Percentiles rank a stretch among this genome's conserved stretches.
phyloP scores from a whole-genome alignment of 768 basidiomycete species.

The Imleria badia region DNA sequence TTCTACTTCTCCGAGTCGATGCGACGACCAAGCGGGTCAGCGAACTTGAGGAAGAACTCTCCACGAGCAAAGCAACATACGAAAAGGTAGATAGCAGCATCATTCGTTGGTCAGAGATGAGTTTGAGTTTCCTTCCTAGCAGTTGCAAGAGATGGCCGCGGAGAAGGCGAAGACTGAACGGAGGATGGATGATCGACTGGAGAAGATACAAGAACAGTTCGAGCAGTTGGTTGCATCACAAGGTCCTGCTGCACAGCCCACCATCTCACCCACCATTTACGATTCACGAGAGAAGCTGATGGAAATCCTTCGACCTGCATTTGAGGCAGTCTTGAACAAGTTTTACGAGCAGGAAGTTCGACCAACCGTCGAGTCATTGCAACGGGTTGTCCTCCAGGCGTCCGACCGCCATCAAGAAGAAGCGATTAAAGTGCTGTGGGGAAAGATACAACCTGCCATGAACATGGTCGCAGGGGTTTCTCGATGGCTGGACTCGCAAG shows the following conservation, averaged over 20 bases:
- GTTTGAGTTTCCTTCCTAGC: constrained; percentile 9
- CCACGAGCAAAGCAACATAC: constrained; percentile 12
- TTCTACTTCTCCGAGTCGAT: constrained; percentile 25
- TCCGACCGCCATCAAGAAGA: constrained; percentile 25
- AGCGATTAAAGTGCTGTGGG: constrained; percentile 24
- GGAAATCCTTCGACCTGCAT: constrained; percentile 17
- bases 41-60: constrained; percentile 24
- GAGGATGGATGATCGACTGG: constrained; percentile 14
- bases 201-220: constrained; percentile 18
- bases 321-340: constrained; percentile 18
- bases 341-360: constrained; percentile 25
- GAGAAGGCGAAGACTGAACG: constrained; percentile 14
- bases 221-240: constrained; percentile 13
- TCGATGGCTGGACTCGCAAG: constrained; percentile 31
- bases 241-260: neutral
- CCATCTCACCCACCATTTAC: neutral
- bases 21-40: constrained; percentile 19
- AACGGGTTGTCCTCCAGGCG: constrained; percentile 4
- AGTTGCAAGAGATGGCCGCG: constrained; percentile 16
- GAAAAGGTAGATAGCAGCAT: constrained; percentile 14
- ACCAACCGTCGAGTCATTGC: constrained; percentile 19
- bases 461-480: constrained; percentile 31
- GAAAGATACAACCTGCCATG: constrained; percentile 31
- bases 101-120: neutral
- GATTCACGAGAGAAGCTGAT: constrained; percentile 15